Conservation (phyloP, 2,329 filamentous ascomycete species). For the Ophiostoma fasciatum region DNA sequence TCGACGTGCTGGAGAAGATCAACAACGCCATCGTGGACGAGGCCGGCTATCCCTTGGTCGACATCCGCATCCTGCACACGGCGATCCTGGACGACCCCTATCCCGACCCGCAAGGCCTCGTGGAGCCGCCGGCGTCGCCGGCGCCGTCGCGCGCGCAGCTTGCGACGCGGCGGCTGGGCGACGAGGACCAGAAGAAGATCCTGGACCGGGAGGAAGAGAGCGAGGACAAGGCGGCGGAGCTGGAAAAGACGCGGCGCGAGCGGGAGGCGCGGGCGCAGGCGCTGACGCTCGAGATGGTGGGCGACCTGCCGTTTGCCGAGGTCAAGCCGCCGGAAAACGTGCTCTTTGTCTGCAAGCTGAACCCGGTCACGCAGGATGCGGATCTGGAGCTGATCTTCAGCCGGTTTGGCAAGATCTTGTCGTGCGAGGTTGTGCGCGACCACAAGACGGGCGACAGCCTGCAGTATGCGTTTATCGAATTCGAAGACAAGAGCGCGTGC, state of each 20-base stretch:
- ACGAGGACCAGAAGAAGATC: conserved; percentile 64
- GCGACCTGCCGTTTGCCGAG: conserved; percentile 91
- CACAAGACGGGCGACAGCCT: conserved; percentile 87
- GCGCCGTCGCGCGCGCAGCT: conserved; percentile 72
- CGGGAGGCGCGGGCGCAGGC: conserved; percentile 88
- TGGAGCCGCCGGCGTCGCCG: conserved; percentile 67
- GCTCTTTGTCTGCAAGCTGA: conserved; percentile 95
- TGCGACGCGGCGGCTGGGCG: conserved; percentile 78
- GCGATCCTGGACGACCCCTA: conserved; percentile 86
- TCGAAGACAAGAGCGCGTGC: conserved; percentile 80
- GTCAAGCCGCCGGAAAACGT: conserved; percentile 96
- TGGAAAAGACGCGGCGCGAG: conserved; percentile 68
- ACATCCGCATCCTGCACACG: conserved; percentile 89
- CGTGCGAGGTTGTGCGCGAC: conserved; percentile 91
- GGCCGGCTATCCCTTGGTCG: conserved; percentile 73
- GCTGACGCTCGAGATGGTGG: conserved; percentile 92
- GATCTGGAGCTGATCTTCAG: conserved; percentile 94
- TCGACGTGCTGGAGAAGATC: conserved; percentile 86
- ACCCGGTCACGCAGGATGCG: conserved; percentile 88
- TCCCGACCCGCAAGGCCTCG: conserved; percentile 61
- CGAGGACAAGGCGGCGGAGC: conserved; percentile 50
- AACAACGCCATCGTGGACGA: conserved; percentile 81
- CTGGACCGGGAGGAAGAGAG: conserved; percentile 41
- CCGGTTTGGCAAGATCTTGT: conserved; percentile 87
- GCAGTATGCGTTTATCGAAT: conserved; percentile 97